Conservation (phyloP, 2,329 filamentous ascomycete genomes). For the Chrysoporthe cubensis region DNA sequence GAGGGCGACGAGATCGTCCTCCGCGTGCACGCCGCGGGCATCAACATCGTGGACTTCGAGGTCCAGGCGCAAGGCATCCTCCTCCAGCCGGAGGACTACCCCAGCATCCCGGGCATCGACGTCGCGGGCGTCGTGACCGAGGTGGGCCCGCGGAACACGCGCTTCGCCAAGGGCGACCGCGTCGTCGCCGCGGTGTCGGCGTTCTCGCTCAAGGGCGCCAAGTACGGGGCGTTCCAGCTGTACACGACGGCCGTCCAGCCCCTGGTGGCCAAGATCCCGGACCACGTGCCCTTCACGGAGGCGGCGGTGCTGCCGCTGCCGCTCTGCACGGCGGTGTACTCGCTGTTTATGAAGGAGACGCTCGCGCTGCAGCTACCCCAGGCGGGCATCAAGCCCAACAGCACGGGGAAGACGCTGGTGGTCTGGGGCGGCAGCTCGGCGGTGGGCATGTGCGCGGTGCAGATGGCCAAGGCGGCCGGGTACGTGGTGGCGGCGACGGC, state of each 20-base stretch:
- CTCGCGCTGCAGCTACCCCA: slow-evolving; percentile 30
- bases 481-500: slow-evolving; percentile 29
- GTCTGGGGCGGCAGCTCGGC: slow-evolving; percentile 53
- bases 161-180: slow-evolving; percentile 31
- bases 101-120: slow-evolving; percentile 40
- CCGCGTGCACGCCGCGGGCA: slow-evolving; percentile 35
- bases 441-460: slow-evolving; percentile 36
- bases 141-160: slow-evolving; percentile 35
- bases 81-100: slow-evolving; percentile 36
- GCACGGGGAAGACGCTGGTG: slow-evolving; percentile 35
- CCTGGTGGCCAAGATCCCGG: slow-evolving; percentile 32
- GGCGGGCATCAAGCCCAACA: background rate
- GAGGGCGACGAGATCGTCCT: slow-evolving; percentile 27
- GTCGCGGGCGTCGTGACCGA: slow-evolving; percentile 41
- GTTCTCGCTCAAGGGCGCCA: background rate
- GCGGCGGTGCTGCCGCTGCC: slow-evolving; percentile 36
- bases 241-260: slow-evolving; percentile 25
- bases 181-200: slow-evolving; percentile 2
- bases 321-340: slow-evolving; percentile 35
- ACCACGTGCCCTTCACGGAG: slow-evolving; percentile 32
- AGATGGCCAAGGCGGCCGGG: slow-evolving; percentile 31
- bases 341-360: slow-evolving; percentile 33
- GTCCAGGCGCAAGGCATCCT: slow-evolving; percentile 1
- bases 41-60: slow-evolving; percentile 37
- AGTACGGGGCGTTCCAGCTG: slow-evolving; percentile 34